A percentile compares a stretch with the other conserved stretches of the same genome.
These are phyloP conservation scores for Globisporangium carolinianum DNA, from an alignment of 352 stramenopile genomes.

Conservation along the genomic window DNA sequence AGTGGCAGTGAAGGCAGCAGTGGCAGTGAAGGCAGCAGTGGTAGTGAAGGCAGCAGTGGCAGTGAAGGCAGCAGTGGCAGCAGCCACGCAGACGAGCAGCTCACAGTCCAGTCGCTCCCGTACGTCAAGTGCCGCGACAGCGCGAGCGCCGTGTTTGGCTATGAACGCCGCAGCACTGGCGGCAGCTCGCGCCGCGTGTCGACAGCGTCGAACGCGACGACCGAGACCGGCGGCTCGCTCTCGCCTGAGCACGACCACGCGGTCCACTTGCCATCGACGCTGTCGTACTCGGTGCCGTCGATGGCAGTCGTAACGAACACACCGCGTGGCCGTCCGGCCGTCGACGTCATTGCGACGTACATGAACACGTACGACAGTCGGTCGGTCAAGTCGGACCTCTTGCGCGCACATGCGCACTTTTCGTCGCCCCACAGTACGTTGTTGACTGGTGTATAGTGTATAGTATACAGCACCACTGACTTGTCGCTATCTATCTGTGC, in stretches of 20 bases:
- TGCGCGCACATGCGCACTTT: conserved; percentile 70
- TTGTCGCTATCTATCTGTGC: conserved; percentile 11
- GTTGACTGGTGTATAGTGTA: too few relatives aligned
- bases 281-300: conserved; percentile 72
- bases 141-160: conserved; percentile 45
- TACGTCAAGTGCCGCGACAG: conserved; percentile 61
- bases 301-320: conserved; percentile 51
- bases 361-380: conserved; percentile 85
- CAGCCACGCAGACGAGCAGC: neutral
- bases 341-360: conserved; percentile 86
- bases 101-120: conserved; percentile 59
- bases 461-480: too few relatives aligned
- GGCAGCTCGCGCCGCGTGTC: conserved; percentile 34
- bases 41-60: neutral
- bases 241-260: conserved; percentile 27
- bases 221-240: conserved; percentile 10
- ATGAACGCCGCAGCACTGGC: conserved; percentile 26
- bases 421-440: conserved; percentile 57
- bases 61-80: neutral
- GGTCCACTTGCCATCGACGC: conserved; percentile 36
- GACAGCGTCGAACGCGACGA: conserved; percentile 29
- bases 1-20: neutral
- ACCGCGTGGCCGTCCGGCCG: conserved; percentile 54
- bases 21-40: too few relatives aligned
- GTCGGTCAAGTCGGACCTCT: conserved; percentile 67